A percentile compares a stretch with the other conserved stretches of the same genome.
phyloP scores from a whole-genome alignment of 108 stramenopile species.

The Nannochloropsis granulata region DNA sequence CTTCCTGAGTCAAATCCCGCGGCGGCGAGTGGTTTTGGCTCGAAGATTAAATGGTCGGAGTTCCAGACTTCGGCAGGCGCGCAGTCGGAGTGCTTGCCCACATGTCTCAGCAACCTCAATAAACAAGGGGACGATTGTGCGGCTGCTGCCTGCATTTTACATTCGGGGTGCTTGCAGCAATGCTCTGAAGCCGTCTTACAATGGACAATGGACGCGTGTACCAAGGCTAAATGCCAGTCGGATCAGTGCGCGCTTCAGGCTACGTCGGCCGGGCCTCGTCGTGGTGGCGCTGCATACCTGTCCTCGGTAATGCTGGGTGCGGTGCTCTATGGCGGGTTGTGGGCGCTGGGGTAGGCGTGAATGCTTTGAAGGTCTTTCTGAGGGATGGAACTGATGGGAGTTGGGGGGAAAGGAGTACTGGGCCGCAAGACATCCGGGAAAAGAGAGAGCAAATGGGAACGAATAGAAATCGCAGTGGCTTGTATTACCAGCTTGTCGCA shows the following conservation, averaged over 20 bases:
- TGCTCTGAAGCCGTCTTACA: neutral
- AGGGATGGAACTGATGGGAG: no score
- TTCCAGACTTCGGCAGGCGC: neutral
- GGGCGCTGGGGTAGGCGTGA: neutral
- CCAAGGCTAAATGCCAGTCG: neutral
- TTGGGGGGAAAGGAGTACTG: no score
- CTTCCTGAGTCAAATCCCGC: neutral
- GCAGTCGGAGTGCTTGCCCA: neutral
- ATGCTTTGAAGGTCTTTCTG: neutral
- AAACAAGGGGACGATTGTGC: neutral
- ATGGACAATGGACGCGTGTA: neutral
- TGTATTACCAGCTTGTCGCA: no score
- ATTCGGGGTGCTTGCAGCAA: neutral
- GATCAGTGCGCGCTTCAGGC: neutral
- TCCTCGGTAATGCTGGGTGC: neutral
- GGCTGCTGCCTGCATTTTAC: neutral
- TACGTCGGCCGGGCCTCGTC: neutral
- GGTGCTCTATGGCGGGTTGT: neutral
- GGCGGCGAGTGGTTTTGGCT: neutral
- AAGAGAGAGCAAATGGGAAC: no score
- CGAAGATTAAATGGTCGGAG: neutral
- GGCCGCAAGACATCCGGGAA: no score
- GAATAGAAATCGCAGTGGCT: no score
- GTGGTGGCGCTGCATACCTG: neutral
- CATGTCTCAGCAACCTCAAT: neutral